Evolutionary conservation across 1,284 basidiomycete species (phyloP), one percentile per base, ranked within the genome.

Genomic region (Ganoderma meredithae): DNA sequence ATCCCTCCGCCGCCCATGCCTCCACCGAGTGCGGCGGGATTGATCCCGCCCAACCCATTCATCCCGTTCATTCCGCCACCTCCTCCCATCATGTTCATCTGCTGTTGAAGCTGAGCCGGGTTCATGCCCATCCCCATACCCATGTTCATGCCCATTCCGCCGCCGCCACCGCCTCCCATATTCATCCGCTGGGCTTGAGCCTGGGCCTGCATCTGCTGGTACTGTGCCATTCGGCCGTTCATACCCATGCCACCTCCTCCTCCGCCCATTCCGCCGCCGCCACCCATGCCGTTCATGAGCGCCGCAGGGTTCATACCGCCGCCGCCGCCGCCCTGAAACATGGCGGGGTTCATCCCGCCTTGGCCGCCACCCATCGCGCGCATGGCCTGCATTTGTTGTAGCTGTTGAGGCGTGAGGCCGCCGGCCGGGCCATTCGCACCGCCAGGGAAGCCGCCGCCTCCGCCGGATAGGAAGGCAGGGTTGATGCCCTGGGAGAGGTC

Each of bases 331-430:
- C 64, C 66, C 27, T 75, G 75, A 64, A 74, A 72, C 71, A 76
- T 74, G 9, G 69, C 64, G 3, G 72, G 72, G 69, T 72, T 74
- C 36, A 73, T 71, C 10, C 67, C 64, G 17, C 68, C 68, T 6
- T 63, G 64, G 7, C 67, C 63, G 22, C 36, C 64, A 63, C 68
- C 64, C 65, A 62, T 66, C 9, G 47, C 62, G 66, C 73, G 72
- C 71, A 70, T 71, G 31, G 70, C 73, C 49, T 76, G 74, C 62
- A 75, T 71, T 47, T 75, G 74, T 36, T 76, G 74, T 52, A 73
- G 68, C 55, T 75, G 73, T 44, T 75, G 72, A 6, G 71, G 69
- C 52, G 61, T 65, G 47, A 66, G 56, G 27, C 63, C 65, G 13
- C 62, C 61, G 36, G 66, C 63, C 5, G 62, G 49, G 59, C 60